Evolutionary conservation across 1,139 yeast species (phyloP).

Genomic region (Blastobotrys serpentis): DNA sequence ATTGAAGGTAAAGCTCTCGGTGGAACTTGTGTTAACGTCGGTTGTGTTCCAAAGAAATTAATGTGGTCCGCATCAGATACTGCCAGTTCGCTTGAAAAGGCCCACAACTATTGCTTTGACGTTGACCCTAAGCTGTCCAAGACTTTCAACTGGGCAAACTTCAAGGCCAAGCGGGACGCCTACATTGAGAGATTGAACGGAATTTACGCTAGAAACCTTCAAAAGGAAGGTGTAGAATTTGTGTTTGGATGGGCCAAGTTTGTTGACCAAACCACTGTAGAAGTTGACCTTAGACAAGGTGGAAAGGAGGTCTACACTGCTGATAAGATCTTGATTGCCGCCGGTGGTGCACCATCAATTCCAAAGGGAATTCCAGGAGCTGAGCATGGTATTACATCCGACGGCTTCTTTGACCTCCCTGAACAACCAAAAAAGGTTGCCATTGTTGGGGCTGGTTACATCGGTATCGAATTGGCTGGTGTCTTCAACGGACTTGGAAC

Average conservation of each 20-base stretch:
- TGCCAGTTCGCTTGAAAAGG: conserved; percentile 71
- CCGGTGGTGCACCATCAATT: conserved; percentile 83
- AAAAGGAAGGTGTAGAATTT: conserved; percentile 84
- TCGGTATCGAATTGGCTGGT: conserved; percentile 94
- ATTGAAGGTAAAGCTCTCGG: conserved; percentile 81
- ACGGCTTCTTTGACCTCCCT: conserved; percentile 81
- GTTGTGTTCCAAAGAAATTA: conserved; percentile 97
- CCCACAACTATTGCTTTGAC: conserved; percentile 79
- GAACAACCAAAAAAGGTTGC: conserved; percentile 90
- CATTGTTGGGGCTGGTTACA: conserved; percentile 96
- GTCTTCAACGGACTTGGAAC: conserved; percentile 85
- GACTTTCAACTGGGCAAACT: conserved; percentile 72
- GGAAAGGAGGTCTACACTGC: conserved; percentile 64
- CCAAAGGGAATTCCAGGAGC: conserved; percentile 75
- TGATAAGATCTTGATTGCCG: conserved; percentile 81
- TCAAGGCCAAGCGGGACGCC: conserved; percentile 89
- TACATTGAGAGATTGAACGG: conserved; percentile 85
- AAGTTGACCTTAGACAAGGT: conserved; percentile 56
- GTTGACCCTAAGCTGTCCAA: conserved; percentile 48
- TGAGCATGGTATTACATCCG: conserved; percentile 82
- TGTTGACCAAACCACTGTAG: conserved; percentile 61
- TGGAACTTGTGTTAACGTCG: conserved; percentile 98
- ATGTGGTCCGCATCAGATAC: conserved; percentile 97
- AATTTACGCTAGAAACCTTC: conserved; percentile 82
- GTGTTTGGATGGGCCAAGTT: conserved; percentile 88